Percentiles rank a stretch among this genome's conserved stretches.
These are phyloP conservation scores for Pythium sukuiense DNA, from an alignment of 352 stramenopile species.

Conservation along the genomic window DNA sequence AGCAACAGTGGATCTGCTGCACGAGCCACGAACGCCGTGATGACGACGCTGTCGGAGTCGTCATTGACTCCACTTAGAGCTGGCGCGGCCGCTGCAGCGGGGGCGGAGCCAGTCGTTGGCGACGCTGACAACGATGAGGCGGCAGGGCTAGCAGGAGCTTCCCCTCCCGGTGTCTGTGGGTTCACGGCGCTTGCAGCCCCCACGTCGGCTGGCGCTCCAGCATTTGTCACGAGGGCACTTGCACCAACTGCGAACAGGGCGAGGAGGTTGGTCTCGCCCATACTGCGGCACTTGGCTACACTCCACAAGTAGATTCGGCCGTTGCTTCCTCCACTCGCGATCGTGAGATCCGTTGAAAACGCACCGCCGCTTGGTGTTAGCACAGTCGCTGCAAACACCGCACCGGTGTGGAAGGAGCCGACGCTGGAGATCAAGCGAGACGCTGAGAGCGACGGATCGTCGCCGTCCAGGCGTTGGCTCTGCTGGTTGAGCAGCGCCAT, in stretches of 20 bases:
- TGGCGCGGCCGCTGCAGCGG: not conserved
- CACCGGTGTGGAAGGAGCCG: slow-evolving; percentile 51
- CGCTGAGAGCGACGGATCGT: slow-evolving; percentile 23
- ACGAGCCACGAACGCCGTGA: slow-evolving; percentile 48
- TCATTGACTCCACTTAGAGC: not conserved
- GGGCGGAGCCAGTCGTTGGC: not conserved
- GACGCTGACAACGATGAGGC: not conserved
- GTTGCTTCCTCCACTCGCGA: slow-evolving; percentile 52
- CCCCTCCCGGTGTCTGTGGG: not conserved
- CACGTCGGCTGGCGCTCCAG: not conserved
- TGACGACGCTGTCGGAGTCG: slow-evolving; percentile 29
- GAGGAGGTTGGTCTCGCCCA: slow-evolving; percentile 39
- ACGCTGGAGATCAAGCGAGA: slow-evolving; percentile 42
- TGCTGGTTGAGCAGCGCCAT: not conserved
- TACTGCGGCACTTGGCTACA: slow-evolving; percentile 41
- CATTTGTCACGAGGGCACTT: slow-evolving; percentile 6
- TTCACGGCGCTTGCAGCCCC: not conserved
- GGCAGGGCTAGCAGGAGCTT: not conserved
- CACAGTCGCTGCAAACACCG: slow-evolving; percentile 41
- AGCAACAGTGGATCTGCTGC: slow-evolving; percentile 59
- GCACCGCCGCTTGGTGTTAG: slow-evolving; percentile 60
- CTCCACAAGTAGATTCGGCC: slow-evolving; percentile 57
- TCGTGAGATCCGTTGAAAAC: slow-evolving; percentile 42
- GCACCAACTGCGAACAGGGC: slow-evolving; percentile 37
- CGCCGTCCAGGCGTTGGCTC: not conserved